Evolutionary conservation across 202 grass and related monocot genomes (phyloP), one percentile per base, ranked within the genome.

Genomic region (Schoenoplectus triqueter): DNA sequence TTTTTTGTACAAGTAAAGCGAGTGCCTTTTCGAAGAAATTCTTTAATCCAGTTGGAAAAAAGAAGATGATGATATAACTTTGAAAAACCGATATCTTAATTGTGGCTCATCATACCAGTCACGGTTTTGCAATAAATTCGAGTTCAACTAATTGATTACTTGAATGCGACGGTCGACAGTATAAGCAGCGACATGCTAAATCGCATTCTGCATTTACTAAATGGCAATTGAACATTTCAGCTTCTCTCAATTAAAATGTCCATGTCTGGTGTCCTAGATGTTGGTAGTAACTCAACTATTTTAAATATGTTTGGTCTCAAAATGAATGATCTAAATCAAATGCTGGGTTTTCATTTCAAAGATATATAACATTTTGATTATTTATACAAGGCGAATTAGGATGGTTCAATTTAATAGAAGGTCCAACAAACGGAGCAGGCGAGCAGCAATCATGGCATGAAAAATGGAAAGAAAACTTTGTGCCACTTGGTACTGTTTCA

Each of bases 111-210:
- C 46, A 55, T 69, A 13, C n/a, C 18, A 59, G 81, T 83, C 81
- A 3, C 61, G 47, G 22, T 50, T 83, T 2, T 18, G 81, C 62
- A 69, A 83, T 83, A 59, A 83, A 83, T 83, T 60, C 17, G 81
- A 42, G 49, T 2, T 19, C 2, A 83, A 55, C 65, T 5, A 83
- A 70, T 83, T 70, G 46, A 41, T 47, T 45, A 68, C 69, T 68
- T 69, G 80, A 69, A 66, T 44, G 46, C 14, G 54, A 78, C 49
- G 11, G 31, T 31, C 31, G 31, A 31, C 31, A 31, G 0, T 6
- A 52, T 2, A 66, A 81, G 78, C 14, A 81, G 66, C 41, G 80
- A 82, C 60, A 64, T 20, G 64, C 22, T 67, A 82, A 50, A 7
- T 82, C 18, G 3, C 17, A 55, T 54, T 51, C 19, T n/a, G 9